Conservation (phyloP, 805 yeast species). For the Wickerhamomyces sydowiorum region DNA sequence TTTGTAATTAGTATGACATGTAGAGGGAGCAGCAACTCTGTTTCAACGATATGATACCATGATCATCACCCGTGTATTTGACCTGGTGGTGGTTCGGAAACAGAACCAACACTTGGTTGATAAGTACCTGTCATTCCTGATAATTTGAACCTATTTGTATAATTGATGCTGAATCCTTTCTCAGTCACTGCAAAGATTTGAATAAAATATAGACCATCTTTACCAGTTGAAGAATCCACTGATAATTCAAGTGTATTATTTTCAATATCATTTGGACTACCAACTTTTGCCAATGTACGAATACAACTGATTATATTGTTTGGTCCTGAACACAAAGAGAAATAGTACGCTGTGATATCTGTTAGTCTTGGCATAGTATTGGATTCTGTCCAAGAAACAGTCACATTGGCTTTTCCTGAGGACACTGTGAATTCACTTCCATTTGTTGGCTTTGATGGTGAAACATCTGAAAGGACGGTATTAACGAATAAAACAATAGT, state of each 20-base stretch:
- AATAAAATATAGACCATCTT: conserved; percentile 64
- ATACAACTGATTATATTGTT: conserved; percentile 40
- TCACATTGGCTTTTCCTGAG: conserved; percentile 23
- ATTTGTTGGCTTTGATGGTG: conserved; percentile 19
- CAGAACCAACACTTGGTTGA: conserved; percentile 40
- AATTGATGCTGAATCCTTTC: conserved; percentile 52
- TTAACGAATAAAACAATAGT: not conserved
- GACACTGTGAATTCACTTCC: conserved; percentile 16
- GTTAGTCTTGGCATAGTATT: conserved; percentile 41
- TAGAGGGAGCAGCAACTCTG: too few species aligned
- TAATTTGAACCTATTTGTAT: conserved; percentile 60
- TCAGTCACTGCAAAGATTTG: conserved; percentile 52
- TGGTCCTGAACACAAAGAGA: conserved; percentile 67
- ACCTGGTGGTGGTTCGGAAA: conserved; percentile 36
- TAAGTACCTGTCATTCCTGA: conserved; percentile 66
- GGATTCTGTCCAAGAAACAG: conserved; percentile 51
- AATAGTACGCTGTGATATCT: conserved; percentile 38
- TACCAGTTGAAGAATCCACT: conserved; percentile 39
- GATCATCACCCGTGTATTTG: conserved; percentile 30
- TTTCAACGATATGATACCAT: too few species aligned
- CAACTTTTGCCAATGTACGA: conserved; percentile 21
- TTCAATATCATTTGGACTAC: conserved; percentile 26
- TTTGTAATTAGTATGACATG: too few species aligned
- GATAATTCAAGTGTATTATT: conserved; percentile 32
- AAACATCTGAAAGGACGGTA: conserved; percentile 18